Evolutionary conservation across 306 rosid genomes (phyloP), one percentile per base, ranked within the genome.

Genomic region (Cucumis cinereus): DNA sequence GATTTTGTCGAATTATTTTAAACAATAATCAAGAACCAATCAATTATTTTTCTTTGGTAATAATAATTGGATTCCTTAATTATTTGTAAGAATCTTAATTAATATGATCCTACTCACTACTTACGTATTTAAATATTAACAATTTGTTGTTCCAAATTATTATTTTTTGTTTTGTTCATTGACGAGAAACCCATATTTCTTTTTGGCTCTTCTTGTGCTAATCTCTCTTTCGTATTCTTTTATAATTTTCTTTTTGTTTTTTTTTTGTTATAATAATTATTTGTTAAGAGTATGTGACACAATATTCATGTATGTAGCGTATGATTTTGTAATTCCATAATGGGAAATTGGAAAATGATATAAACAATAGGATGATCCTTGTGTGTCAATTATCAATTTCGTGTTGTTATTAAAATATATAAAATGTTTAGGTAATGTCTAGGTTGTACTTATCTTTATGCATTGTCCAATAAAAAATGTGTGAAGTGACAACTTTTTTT

Each of bases 21-120:
- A 6, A 19, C 7, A 61, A 61, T 61, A 63, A 17, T 63, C 17
- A 63, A 14, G 4, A 35, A 63, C 72, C 72, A 64, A 64, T 64
- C 1, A 35, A 38, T 19, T 15, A 19, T 17, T 62, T 64, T 63
- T 64, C 28, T 36, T 64, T 64, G 50, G 49, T 19, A 64, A 36
- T n/a, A 64, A 64, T 64, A 36, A 64, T 64, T 64, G 47, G 71
- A 63, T 63, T 64, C 73, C 30, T 66, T 66, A 63, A 7, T 63
- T 63, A 66, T n/a, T 38, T 66, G 73, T 66, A 17, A 38, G 19
- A 66, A 40, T 22, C 52, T 66, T 2, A 28, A 28, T 66, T 2
- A 28, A 28, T 28, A 66, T 63, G 49, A 63, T 63, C 71, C 45
- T 63, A 63, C 71, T 63, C 71, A 63, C 26, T 26, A 63, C 47